Conservation (phyloP, 495 filamentous ascomycete species). For the Lindgomyces ingoldianus region DNA sequence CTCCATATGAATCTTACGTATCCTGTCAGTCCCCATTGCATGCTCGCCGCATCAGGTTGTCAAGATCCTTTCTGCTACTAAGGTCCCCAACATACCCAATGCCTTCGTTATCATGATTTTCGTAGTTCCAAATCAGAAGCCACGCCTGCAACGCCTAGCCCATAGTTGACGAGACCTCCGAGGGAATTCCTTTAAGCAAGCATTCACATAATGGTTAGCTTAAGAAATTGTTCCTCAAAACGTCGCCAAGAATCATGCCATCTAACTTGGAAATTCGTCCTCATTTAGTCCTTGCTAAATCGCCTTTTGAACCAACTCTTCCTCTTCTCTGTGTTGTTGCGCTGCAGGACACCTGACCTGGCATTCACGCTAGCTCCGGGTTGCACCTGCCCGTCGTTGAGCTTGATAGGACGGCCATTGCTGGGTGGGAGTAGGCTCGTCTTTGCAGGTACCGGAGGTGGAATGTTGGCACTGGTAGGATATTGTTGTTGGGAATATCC, state of each 20-base stretch:
- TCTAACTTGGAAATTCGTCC: background rate
- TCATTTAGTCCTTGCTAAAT: constrained; percentile 66
- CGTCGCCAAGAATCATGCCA: background rate
- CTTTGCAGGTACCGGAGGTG: constrained; percentile 29
- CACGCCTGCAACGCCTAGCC: background rate
- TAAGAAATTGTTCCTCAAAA: background rate
- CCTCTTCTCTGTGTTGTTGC: constrained; percentile 60
- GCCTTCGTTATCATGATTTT: too few relatives aligned
- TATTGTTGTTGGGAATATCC: constrained; percentile 21
- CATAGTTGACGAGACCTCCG: too few relatives aligned
- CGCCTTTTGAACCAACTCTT: constrained; percentile 85
- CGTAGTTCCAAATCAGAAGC: background rate
- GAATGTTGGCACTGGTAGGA: background rate
- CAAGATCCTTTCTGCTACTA: background rate
- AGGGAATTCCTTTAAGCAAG: too few relatives aligned
- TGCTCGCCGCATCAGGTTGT: background rate
- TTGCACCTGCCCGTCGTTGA: background rate
- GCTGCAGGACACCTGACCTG: constrained; percentile 23
- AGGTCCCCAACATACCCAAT: background rate
- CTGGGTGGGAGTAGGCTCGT: background rate
- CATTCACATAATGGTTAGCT: background rate
- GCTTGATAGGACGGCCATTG: constrained; percentile 11
- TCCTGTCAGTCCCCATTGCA: background rate
- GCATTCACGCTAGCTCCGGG: background rate
- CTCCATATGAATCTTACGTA: background rate